Evolutionary conservation across 1,284 basidiomycete species (phyloP), one percentile per base, ranked within the genome.

Genomic region (Naganishia liquefaciens): DNA sequence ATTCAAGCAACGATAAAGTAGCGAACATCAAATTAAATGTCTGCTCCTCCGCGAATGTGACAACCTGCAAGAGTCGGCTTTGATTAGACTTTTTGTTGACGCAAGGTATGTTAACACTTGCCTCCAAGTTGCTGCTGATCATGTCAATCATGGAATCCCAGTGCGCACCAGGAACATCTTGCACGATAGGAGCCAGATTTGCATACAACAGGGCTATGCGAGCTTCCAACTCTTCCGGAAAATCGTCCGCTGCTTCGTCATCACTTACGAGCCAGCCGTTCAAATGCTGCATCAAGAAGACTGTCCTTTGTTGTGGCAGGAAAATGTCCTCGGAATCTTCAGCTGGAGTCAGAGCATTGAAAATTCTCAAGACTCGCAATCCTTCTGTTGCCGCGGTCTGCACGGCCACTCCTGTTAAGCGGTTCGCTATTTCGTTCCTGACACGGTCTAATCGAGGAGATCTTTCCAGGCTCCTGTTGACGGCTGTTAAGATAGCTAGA

Each of bases 121-220:
- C 90, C 82, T 95, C 92, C 0, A 98, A 81, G 69, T 91, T 93
- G 62, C 84, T 89, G 76, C 96, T 92, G 23, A 96, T 77, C 6
- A 97, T 78, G 75, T 98, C 93, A 74, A 93, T 93, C 19, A 96
- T 87, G 52, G 93, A 84, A 58, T 93, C 90, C 91, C 95, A 95
- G 76, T 98, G 96, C 0, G 84, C 82, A 0, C 96, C 96, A 5
- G 86, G 81, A 0, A 97, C 82, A 71, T 87, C 89, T 76, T 98
- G 93, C 60, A 99, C 80, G 54, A 98, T 89, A 0, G 95, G 93
- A 1, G 87, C 88, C 1, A 99, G 81, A 65, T 89, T 83, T 42
- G 84, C 78, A 73, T 93, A 91, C 0, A 97, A 76, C 66, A 87
- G 79, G 0, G 89, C 86, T 78, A 96, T 85, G 54, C 84, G 85